Evolutionary conservation across 2,329 filamentous ascomycete species (phyloP).

Genomic region (Curvularia verruculosa): DNA sequence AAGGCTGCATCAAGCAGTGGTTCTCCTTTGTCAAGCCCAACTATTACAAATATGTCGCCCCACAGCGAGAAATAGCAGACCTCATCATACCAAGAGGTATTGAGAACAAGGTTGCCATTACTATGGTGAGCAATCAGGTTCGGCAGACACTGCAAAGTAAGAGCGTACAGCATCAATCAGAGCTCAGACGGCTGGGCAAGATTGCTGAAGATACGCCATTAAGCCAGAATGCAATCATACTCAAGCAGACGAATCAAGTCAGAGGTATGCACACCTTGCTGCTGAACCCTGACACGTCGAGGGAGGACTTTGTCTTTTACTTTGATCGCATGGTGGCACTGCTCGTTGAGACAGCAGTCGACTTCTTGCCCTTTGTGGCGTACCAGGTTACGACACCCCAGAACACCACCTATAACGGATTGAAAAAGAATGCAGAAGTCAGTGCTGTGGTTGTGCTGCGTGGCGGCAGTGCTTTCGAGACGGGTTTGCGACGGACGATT

Average conservation of each 20-base stretch:
- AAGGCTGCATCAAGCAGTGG: constrained; percentile 98
- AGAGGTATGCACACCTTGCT: constrained; percentile 89
- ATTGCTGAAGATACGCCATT: constrained; percentile 74
- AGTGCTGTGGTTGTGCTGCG: constrained; percentile 83
- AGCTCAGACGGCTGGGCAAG: constrained; percentile 76
- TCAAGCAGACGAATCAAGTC: constrained; percentile 80
- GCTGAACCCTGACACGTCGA: constrained; percentile 75
- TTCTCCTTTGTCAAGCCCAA: constrained; percentile 96
- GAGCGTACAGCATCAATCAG: constrained; percentile 79
- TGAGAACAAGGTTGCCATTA: constrained; percentile 92
- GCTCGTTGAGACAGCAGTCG: constrained; percentile 70
- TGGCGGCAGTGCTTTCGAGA: constrained; percentile 86
- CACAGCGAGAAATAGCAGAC: constrained; percentile 88
- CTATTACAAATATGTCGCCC: constrained; percentile 91
- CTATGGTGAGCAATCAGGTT: constrained; percentile 93
- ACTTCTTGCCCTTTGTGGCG: constrained; percentile 68
- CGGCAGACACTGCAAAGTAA: constrained; percentile 86
- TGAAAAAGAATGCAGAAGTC: constrained; percentile 69
- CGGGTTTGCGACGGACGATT: constrained; percentile 85
- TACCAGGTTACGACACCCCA: constrained; percentile 72
- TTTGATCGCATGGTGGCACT: constrained; percentile 89
- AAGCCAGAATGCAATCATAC: constrained; percentile 73
- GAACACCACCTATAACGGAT: constrained; percentile 71
- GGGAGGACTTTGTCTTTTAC: constrained; percentile 97
- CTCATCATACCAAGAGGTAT: constrained; percentile 95